A percentile compares a stretch with the other conserved stretches of the same genome.
phyloP scores from a whole-genome alignment of 2,329 filamentous ascomycete genomes.

The Penicillium concentricum region DNA sequence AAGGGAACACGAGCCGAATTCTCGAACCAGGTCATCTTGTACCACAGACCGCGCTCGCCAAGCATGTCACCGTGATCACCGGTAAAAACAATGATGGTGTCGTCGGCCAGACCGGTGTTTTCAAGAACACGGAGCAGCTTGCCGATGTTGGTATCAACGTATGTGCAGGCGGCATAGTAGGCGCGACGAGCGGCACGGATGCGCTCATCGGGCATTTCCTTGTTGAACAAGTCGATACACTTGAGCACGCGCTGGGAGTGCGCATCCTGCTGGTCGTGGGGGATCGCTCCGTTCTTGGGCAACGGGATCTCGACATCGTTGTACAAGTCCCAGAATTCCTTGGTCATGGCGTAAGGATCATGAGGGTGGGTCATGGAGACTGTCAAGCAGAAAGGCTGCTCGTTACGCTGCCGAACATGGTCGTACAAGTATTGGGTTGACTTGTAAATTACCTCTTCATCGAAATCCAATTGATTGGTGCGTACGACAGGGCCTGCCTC shows the following conservation, averaged over 20 bases:
- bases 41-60: conserved; percentile 85
- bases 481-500: conserved; percentile 85
- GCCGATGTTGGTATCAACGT: conserved; percentile 90
- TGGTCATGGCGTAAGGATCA: conserved; percentile 90
- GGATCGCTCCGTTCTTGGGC: conserved; percentile 69
- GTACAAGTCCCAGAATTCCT: conserved; percentile 91
- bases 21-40: conserved; percentile 98
- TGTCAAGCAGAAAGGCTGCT: conserved; percentile 81
- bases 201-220: conserved; percentile 79
- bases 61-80: conserved; percentile 97
- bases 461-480: conserved; percentile 93
- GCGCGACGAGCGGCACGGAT: conserved; percentile 81
- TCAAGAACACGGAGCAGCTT: conserved; percentile 75
- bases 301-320: conserved; percentile 83
- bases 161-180: conserved; percentile 91
- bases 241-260: conserved; percentile 85
- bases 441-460: conserved; percentile 93
- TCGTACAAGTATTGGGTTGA: conserved; percentile 88
- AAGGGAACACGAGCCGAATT: conserved; percentile 85
- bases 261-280: conserved; percentile 77
- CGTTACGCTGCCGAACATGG: conserved; percentile 75
- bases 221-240: conserved; percentile 82
- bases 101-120: conserved; percentile 73
- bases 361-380: conserved; percentile 93
- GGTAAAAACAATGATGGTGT: conserved; percentile 89